A percentile compares a stretch with the other conserved stretches of the same genome.
Conservation (phyloP, 805 yeast species). For the Geotrichum ghanense region DNA sequence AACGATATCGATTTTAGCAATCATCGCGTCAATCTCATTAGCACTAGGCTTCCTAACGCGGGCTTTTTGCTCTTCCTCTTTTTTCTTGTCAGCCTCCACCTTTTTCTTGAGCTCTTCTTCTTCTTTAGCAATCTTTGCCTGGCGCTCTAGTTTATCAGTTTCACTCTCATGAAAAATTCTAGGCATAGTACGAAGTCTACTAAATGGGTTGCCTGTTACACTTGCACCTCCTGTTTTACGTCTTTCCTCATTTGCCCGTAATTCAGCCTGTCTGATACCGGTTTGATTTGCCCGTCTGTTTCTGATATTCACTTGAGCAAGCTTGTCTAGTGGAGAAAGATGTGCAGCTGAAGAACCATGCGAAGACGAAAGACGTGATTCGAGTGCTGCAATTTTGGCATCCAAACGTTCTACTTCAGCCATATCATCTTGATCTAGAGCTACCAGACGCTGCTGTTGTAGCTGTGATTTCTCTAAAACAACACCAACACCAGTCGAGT, state of each 20-base stretch:
- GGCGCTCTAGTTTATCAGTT: conserved; percentile 12
- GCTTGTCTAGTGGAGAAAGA: conserved; percentile 9
- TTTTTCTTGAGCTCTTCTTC: conserved; percentile 32
- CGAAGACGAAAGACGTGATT: conserved; percentile 8
- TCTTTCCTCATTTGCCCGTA: conserved; percentile 45
- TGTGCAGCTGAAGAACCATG: conserved; percentile 21
- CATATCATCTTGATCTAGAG: conserved; percentile 35
- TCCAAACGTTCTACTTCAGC: conserved; percentile 25
- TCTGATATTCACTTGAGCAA: conserved; percentile 70
- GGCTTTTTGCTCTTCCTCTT: conserved; percentile 21
- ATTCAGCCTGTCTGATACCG: conserved; percentile 69
- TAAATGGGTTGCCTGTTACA: conserved; percentile 62
- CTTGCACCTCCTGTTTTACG: conserved; percentile 25
- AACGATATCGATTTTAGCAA: conserved; percentile 27
- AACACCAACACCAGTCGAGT: conserved; percentile 55
- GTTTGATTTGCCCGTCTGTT: conserved; percentile 74
- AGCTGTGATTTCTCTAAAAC: conserved; percentile 64
- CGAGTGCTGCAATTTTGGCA: conserved; percentile 21
- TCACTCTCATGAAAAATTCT: conserved; percentile 55
- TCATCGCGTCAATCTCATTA: conserved; percentile 24
- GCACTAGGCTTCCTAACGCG: conserved; percentile 12
- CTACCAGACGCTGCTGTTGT: conserved; percentile 64
- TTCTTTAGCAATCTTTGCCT: conserved; percentile 37
- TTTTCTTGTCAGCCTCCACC: conserved; percentile 29
- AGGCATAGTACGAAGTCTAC: conserved; percentile 79